A percentile compares a stretch with the other conserved stretches of the same genome.
phyloP scores from a whole-genome alignment of 1,139 yeast genomes.

The Scheffersomyces cryptocercus region DNA sequence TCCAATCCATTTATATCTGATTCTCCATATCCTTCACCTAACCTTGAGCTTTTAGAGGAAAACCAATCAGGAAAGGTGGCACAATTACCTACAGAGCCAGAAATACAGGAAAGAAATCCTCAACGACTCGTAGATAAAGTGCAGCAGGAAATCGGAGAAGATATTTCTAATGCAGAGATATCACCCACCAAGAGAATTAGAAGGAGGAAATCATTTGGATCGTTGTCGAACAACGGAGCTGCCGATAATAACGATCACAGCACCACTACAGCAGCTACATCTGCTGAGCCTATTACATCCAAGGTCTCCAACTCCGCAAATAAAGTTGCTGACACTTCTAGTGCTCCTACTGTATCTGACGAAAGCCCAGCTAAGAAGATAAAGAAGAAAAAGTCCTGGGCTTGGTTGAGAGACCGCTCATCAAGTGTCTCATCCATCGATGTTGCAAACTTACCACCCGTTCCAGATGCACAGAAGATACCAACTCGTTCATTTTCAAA shows the following conservation, averaged over 20 bases:
- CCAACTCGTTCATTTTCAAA: constrained; percentile 37
- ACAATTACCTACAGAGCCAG: background rate
- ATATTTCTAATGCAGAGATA: constrained; percentile 15
- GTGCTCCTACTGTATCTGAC: constrained; percentile 5
- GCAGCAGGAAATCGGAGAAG: background rate
- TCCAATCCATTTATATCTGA: too few relatives aligned
- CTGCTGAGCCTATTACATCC: background rate
- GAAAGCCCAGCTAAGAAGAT: constrained; percentile 19
- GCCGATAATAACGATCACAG: too few relatives aligned
- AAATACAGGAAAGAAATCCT: constrained; percentile 1
- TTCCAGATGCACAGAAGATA: constrained; percentile 15
- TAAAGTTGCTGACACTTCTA: background rate
- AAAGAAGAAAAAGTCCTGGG: constrained; percentile 43
- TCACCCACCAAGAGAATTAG: constrained; percentile 16
- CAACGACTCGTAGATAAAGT: background rate
- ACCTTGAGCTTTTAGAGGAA: too few relatives aligned
- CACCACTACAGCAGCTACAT: too few relatives aligned
- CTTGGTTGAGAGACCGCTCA: constrained; percentile 41
- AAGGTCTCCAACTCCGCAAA: background rate
- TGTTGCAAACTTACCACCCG: constrained; percentile 19
- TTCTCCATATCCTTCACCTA: too few relatives aligned
- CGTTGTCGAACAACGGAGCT: constrained; percentile 13
- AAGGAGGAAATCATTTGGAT: constrained; percentile 28
- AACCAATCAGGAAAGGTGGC: background rate
- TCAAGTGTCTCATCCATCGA: constrained; percentile 32